These are phyloP conservation scores for Acrocalymma vagum DNA, from an alignment of 2,329 filamentous ascomycete species.

Conservation along the genomic window DNA sequence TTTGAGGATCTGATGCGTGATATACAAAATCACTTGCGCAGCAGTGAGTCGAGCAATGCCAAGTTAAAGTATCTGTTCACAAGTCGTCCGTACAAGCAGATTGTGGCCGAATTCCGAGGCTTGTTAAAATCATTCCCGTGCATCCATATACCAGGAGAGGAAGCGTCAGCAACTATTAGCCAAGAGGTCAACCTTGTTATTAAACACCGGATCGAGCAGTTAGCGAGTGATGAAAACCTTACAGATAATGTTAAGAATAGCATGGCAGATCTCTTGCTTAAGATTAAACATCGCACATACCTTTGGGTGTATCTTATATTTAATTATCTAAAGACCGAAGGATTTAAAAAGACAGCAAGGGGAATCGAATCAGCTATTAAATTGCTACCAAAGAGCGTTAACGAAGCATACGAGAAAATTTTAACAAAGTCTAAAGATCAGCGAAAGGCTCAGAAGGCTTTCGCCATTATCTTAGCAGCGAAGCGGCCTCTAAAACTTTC, in stretches of 20 bases:
- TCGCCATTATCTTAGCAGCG: slow-evolving; percentile 20
- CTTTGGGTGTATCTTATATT: slow-evolving; percentile 28
- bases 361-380: slow-evolving; percentile 11
- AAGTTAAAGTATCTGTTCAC: slow-evolving; percentile 23
- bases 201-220: slow-evolving; percentile 17
- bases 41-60: slow-evolving; percentile 8
- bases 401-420: slow-evolving; percentile 23
- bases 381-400: slow-evolving; percentile 17
- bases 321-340: slow-evolving; percentile 12
- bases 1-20: slow-evolving; percentile 19
- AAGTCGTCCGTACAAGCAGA: slow-evolving; percentile 28
- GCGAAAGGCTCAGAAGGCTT: slow-evolving; percentile 10
- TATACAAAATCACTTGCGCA: slow-evolving; percentile 16
- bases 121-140: slow-evolving; percentile 19
- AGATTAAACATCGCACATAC: slow-evolving; percentile 24
- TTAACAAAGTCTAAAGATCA: slow-evolving; percentile 21
- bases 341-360: slow-evolving; percentile 19
- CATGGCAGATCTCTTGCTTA: slow-evolving; percentile 17
- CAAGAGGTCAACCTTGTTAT: slow-evolving; percentile 27
- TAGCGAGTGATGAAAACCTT: slow-evolving; percentile 20
- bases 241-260: slow-evolving; percentile 15
- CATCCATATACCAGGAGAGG: slow-evolving; percentile 28
- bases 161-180: slow-evolving; percentile 25
- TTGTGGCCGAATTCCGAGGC: slow-evolving; percentile 14
- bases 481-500: slow-evolving; percentile 17